A percentile compares a stretch with the other conserved stretches of the same genome.
These are phyloP conservation scores for Bacidia gigantensis DNA, from an alignment of 495 filamentous ascomycete species.

Conservation along the genomic window DNA sequence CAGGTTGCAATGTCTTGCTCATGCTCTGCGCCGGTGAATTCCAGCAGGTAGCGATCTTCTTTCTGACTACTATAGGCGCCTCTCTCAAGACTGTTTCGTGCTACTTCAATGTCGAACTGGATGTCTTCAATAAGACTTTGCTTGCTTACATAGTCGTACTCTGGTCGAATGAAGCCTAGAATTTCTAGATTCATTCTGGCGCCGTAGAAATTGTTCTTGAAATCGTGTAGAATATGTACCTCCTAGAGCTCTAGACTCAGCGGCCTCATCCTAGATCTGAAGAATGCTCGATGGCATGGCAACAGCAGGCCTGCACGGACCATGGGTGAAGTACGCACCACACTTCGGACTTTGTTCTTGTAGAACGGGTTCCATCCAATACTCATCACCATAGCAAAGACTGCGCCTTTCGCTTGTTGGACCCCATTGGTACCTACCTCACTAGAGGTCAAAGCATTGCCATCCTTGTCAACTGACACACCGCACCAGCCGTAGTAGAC, in stretches of 20 bases:
- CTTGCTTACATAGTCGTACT: conserved; percentile 72
- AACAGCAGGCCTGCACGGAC: not conserved
- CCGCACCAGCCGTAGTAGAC: conserved; percentile 89
- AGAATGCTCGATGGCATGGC: not conserved
- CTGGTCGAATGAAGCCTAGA: conserved; percentile 75
- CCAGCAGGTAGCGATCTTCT: conserved; percentile 28
- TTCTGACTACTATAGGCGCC: conserved; percentile 47
- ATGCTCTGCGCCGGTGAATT: conserved; percentile 13
- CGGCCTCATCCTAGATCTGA: not conserved
- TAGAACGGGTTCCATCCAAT: conserved; percentile 96
- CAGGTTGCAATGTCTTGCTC: conserved; percentile 10
- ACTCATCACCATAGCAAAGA: conserved; percentile 83
- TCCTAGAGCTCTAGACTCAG: conserved; percentile 34
- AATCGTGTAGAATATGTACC: conserved; percentile 76
- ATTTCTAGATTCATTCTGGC: conserved; percentile 62
- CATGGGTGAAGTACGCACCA: conserved; percentile 30
- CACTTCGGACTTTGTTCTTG: conserved; percentile 66
- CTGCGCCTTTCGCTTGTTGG: conserved; percentile 6
- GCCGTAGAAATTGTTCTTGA: conserved; percentile 69
- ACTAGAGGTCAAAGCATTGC: not conserved
- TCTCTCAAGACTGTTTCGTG: conserved; percentile 55
- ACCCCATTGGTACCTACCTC: conserved; percentile 2
- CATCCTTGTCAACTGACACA: conserved; percentile 26
- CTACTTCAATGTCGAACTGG: conserved; percentile 72
- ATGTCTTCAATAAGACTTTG: conserved; percentile 85